Base-by-base conservation (phyloP, 768 basidiomycete species). In the Paxillus involutus region DNA sequence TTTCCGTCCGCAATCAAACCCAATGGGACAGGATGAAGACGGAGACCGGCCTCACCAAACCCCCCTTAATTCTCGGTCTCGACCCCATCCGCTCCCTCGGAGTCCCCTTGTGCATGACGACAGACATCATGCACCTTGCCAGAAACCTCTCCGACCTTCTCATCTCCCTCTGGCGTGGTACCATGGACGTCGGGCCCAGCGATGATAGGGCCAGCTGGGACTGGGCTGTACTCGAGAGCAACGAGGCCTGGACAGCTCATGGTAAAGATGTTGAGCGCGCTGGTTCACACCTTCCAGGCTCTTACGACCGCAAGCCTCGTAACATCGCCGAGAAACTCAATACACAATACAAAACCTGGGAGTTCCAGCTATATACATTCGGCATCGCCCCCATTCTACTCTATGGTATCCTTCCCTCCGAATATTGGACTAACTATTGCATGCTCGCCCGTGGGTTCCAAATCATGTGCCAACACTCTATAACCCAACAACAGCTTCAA, bases 191-290 rank as follows among this genome's bases (percentile, higher is more conserved):
- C 11, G 47, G 39, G 5, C 17, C 19, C 0, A 13, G n/a, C 2
- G 72, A 75, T 45, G 43, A 59, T 24, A 57, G 46, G 14, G 30
- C 2, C 0, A 47, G 44, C 0, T 76, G 74, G 73, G 57, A 60
- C 5, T 76, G 69, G 66, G 69, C 51, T 2, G 55, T 63, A 0
- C 56, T 78, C 0, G 56, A 8, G 4, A 33, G 37, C 19, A 66
- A 58, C 0, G 36, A 59, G 0, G 50, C 52, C 6, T 66, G 66
- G 64, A 42, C 48, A n/a, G 30, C n/a, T 1, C 63, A 67, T 39
- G 61, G 67, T 1, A n/a, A 55, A 24, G 45, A n/a, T 7, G 58
- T 68, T 8, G 66, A 51, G 7, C 14, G 3, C 1, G 54, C 61
- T 0, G 44, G 50, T 2, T 49, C 37, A 6, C 63, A 49, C 46